Evolutionary conservation across 2,329 filamentous ascomycete species (phyloP), one percentile per base, ranked within the genome.

Genomic region (Epichloe bromicola): DNA sequence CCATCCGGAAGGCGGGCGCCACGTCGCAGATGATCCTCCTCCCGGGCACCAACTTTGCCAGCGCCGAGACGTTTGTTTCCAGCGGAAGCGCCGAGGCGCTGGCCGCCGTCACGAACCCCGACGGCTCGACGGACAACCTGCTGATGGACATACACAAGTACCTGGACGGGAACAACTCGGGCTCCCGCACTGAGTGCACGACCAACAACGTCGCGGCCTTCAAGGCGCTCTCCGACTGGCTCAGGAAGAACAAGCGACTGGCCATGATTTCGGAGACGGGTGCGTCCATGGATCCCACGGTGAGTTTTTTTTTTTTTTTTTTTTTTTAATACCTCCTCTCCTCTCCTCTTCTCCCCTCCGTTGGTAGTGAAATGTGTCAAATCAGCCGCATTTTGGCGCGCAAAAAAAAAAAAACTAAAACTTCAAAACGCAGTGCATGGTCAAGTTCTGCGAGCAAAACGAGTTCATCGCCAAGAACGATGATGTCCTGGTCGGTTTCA

Each of bases 1-100:
- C 80, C 3, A 85, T 87, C 58, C 77, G 83, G 42, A 63, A 73
- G 41, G 75, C 78, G 2, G 82, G 82, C n/a, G 81, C 82, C n/a
- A 74, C 80, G 1, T 66, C 67, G 19, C 79, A 86, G 55, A 74
- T 79, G 59, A 83, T 86, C 56, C 70, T 64, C 0, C 55, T 86
- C 12, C 72, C 83, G 0, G 82, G 82, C 2, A 81, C 72, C 38
- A 75, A 78, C 58, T 85, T 74, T 60, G 73, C 76, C 7, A 72
- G 68, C 48, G 76, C 74, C 2, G 70, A 65, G 39, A 67, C 67
- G 2, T 71, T 79, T 48, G 65, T 78, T 20, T 67, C 67, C 3
- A 70, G 66, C 39, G 74, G 74, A 3, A 75, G 73, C 12, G 76
- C 72, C 0, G 73, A 71, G 1, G 73, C 73, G 4, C 65, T 85